These are phyloP conservation scores for Marsdenia floribunda DNA, from an alignment of 257 asterid species.

Conservation along the genomic window DNA sequence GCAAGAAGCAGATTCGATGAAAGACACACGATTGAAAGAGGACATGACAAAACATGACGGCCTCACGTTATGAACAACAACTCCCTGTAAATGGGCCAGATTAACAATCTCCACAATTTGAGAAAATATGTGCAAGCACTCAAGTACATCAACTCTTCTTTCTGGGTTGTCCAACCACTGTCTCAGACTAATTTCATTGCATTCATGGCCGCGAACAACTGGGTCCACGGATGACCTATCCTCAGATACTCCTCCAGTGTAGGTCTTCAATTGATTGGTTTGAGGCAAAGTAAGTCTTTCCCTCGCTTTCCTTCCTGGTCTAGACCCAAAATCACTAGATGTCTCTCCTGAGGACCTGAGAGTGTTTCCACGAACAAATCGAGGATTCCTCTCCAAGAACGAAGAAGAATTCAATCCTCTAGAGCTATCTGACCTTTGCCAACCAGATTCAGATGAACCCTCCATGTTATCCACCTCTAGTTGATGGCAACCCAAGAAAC, in stretches of 20 bases:
- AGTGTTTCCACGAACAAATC: slow-evolving; percentile 34
- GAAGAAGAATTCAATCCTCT: slow-evolving; percentile 61
- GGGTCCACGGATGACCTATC: slow-evolving; percentile 21
- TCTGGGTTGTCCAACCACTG: slow-evolving; percentile 90
- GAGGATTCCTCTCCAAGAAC: slow-evolving; percentile 40
- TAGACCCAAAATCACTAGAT: slow-evolving; percentile 49
- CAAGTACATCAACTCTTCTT: slow-evolving; percentile 67
- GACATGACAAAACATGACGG: slow-evolving; percentile 95
- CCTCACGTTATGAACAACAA: slow-evolving; percentile 68
- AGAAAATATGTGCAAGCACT: slow-evolving; percentile 83
- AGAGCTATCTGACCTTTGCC: slow-evolving; percentile 67
- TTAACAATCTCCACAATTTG: slow-evolving; percentile 80
- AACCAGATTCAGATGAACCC: slow-evolving; percentile 78
- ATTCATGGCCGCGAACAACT: slow-evolving; percentile 29
- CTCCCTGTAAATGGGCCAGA: slow-evolving; percentile 80
- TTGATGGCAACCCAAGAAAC: slow-evolving; percentile 33
- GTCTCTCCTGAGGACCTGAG: slow-evolving; percentile 48
- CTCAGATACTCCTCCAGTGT: slow-evolving; percentile 29
- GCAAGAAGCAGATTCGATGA: slow-evolving; percentile 85
- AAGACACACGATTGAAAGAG: slow-evolving; percentile 65
- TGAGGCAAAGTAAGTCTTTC: slow-evolving; percentile 32
- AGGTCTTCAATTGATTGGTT: slow-evolving; percentile 23
- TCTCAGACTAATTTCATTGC: slow-evolving; percentile 63
- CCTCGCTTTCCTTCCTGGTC: slow-evolving; percentile 46
- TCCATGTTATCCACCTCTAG: slow-evolving; percentile 57